A percentile compares a stretch with the other conserved stretches of the same genome.
phyloP scores from a whole-genome alignment of 768 basidiomycete species.

The Suillus sp. region DNA sequence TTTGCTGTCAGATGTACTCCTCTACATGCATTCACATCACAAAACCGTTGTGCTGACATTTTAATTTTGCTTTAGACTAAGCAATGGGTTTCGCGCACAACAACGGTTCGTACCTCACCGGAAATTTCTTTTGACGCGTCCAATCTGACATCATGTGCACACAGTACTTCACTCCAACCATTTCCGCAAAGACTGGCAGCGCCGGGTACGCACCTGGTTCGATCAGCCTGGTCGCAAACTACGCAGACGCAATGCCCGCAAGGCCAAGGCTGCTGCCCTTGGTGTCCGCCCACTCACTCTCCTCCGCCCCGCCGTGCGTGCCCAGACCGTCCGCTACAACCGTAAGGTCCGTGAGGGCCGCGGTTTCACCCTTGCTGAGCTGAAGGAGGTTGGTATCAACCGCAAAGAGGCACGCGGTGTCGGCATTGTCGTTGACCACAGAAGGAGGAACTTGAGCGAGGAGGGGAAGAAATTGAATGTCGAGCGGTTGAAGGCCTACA shows the following conservation, averaged over 20 bases:
- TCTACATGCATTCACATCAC: neutral
- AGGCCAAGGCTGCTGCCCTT: constrained; percentile 85
- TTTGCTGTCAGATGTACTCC: constrained; percentile 23
- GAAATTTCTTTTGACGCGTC: constrained; percentile 30
- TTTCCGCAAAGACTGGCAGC: constrained; percentile 99
- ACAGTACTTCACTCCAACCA: constrained; percentile 90
- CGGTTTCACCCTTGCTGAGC: constrained; percentile 92
- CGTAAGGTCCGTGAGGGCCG: constrained; percentile 95
- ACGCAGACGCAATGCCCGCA: constrained; percentile 89
- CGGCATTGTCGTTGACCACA: constrained; percentile 96
- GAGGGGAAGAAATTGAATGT: constrained; percentile 97
- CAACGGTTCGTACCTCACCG: constrained; percentile 30
- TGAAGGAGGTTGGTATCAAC: constrained; percentile 95
- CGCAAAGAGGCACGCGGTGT: constrained; percentile 91
- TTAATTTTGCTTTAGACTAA: constrained; percentile 26
- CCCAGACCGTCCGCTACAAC: constrained; percentile 97
- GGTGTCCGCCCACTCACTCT: constrained; percentile 90
- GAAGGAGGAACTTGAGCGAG: constrained; percentile 94
- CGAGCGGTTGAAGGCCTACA: constrained; percentile 92
- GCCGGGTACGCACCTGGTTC: constrained; percentile 96
- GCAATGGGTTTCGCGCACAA: constrained; percentile 40
- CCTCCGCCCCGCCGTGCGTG: constrained; percentile 96
- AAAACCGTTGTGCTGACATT: constrained; percentile 18
- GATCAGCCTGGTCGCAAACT: constrained; percentile 99
- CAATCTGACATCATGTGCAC: constrained; percentile 12